phyloP scores from a whole-genome alignment of 768 basidiomycete genomes.

The Cystofilobasidium bisporidii region DNA sequence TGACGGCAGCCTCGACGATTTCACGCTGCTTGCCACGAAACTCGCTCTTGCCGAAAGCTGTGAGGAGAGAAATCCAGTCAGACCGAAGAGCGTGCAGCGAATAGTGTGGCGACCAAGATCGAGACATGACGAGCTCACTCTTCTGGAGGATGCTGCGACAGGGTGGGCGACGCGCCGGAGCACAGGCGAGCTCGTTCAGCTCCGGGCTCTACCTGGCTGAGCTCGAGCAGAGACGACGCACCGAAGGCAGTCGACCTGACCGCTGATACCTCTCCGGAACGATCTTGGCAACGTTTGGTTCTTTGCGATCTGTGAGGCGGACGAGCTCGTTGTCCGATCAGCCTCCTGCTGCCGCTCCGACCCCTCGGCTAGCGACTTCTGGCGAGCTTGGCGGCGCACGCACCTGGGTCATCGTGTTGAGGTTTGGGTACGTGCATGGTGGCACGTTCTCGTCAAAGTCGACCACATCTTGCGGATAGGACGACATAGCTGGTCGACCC shows the following conservation, averaged over 20 bases:
- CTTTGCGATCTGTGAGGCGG: conserved; percentile 10
- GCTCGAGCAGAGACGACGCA: not conserved
- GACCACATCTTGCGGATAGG: not conserved
- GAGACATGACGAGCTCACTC: conserved; percentile 5
- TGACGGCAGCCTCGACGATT: conserved; percentile 60
- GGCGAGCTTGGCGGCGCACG: no score
- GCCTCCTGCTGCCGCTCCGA: not conserved
- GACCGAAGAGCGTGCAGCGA: not conserved
- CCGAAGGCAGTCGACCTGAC: conserved; percentile 25
- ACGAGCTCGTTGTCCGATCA: no score
- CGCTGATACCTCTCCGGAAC: conserved; percentile 21
- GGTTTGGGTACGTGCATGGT: conserved; percentile 24
- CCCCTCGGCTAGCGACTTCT: no score
- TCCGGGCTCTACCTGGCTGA: not conserved
- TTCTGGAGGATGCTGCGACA: conserved; percentile 24
- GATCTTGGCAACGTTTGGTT: conserved; percentile 1
- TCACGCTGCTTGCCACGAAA: conserved; percentile 72
- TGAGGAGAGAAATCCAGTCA: not conserved
- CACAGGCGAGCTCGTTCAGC: not conserved
- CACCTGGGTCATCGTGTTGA: conserved; percentile 27
- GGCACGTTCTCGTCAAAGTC: conserved; percentile 8
- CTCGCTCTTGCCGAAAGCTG: conserved; percentile 59
- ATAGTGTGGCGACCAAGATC: not conserved
- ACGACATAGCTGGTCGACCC: not conserved
- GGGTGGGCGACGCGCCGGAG: not conserved